Base-by-base conservation (phyloP, 495 filamentous ascomycete species). In the Achaetomiella virescens region DNA sequence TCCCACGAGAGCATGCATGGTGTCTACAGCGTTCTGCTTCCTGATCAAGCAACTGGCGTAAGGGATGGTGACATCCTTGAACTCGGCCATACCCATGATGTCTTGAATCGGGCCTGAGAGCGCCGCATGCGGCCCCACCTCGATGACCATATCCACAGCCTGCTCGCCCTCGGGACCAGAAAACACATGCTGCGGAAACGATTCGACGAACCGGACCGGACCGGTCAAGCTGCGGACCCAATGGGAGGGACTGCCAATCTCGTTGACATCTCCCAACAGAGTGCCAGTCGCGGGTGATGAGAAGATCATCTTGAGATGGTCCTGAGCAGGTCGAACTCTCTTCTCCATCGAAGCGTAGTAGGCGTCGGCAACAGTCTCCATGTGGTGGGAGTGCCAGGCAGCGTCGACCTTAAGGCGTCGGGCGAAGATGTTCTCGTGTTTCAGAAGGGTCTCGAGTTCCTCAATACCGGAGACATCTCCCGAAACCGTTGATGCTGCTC, bases 91-190 rank as follows among this genome's bases (percentile, higher is more conserved):
- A 8, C 33, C 55, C 38, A 83, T 46, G 17, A 78, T 82, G 44
- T 84, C 72, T n/a, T 73, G 71, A 15, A 81, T 64, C 0, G 83
- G 82, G 0, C 78, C 78, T 18, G 71, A 68, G 0, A 89, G 68
- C 0, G 84, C 66, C 0, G 66, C 48, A 27, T 72, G 71, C 0
- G 71, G 70, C 0, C 71, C 71, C 12, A 74, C 57, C 48, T 74
- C 71, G 11, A 73, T 58, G n/a, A 70, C 53, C 57, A 70, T 62
- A 48, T 72, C 66, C 1, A 72, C 59, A 2, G 38, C 41, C 8
- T 33, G 33, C 15, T 65, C 50, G 48, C 27, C 48, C 1, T 44
- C 49, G 3, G 47, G 27, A 7, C 5, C 11, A 3, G 57, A 35
- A 66, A 66, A 37, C 66, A 55, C 57, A 75, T 59, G 57, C 60